Evolutionary conservation across 2,329 filamentous ascomycete genomes (phyloP), one percentile per base, ranked within the genome.

Genomic region (Fusarium scirpi): DNA sequence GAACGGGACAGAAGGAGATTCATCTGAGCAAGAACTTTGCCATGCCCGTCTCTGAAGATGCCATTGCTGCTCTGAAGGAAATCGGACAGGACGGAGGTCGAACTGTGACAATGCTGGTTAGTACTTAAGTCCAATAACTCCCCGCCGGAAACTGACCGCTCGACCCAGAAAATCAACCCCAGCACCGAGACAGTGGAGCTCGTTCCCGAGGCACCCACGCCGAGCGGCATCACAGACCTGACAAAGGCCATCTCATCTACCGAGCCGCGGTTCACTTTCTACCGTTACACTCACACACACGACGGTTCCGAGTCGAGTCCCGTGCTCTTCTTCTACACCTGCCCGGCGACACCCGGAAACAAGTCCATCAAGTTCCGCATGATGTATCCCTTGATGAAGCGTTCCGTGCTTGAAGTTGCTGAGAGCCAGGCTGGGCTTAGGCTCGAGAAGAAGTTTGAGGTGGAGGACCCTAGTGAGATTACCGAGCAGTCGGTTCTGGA

Each of bases 311-410:
- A 86, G 63, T 82, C 84, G 55, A 86, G 84, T 58, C 88, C 90
- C 5, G 83, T 95, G 49, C 84, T 95, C 8, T 96, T 96, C 82
- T 89, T 96, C 77, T 95, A 94, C 82, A 95, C 92, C 8, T 94
- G 92, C 78, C 93, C 93, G 1, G 83, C 86, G 10, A 85, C 90
- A 7, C 82, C 87, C 0, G 87, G 84, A 29, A 89, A 86, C 55
- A 92, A 90, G 81, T 83, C 87, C 55, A 92, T 96, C 82, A 94
- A 93, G 82, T 91, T 92, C 81, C 86, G 92, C 69, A 97, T 97
- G 93, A 81, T 96, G 76, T 96, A 96, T 78, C 92, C 93, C 34
- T 82, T 90, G 27, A 90, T 90, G 83, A 90, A 90, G 80, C 84
- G 87, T 13, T 87, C 88, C 25, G 91, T 93, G 5, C 83, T 94